Conservation (phyloP, 2,329 filamentous ascomycete species). For the Coniochaeta sp. region DNA sequence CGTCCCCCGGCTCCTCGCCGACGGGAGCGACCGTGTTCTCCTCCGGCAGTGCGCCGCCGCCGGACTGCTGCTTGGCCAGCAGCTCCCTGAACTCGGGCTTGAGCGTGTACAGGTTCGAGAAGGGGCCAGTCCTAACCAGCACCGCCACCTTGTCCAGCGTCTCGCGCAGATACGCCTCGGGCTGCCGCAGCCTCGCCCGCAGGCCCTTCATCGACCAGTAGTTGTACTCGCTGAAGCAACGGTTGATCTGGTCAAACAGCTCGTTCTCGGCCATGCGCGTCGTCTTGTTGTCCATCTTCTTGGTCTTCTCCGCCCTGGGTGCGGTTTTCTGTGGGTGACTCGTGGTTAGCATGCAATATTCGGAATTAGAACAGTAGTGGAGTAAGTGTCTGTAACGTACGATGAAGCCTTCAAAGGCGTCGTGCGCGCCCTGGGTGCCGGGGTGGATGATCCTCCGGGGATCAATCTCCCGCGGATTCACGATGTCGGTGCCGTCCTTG, state of each 20-base stretch:
- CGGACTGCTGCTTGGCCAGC: slow-evolving; percentile 31
- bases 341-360: slow-evolving; percentile 4
- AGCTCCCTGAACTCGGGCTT: slow-evolving; percentile 54
- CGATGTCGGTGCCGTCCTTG: slow-evolving; percentile 46
- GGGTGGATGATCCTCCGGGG: slow-evolving; percentile 51
- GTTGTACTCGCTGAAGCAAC: slow-evolving; percentile 74
- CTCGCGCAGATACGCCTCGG: slow-evolving; percentile 86
- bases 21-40: slow-evolving; percentile 15
- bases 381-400: slow-evolving; percentile 32
- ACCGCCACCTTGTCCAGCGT: slow-evolving; percentile 76
- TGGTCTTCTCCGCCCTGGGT: slow-evolving; percentile 41
- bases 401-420: slow-evolving; percentile 45
- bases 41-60: slow-evolving; percentile 34
- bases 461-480: slow-evolving; percentile 39
- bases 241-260: slow-evolving; percentile 77
- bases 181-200: slow-evolving; percentile 70
- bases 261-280: slow-evolving; percentile 85
- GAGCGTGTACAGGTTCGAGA: slow-evolving; percentile 79
- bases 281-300: slow-evolving; percentile 72
- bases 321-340: slow-evolving; percentile 40
- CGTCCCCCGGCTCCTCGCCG: slow-evolving; percentile 51
- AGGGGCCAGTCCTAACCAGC: slow-evolving; percentile 74
- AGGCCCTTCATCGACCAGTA: slow-evolving; percentile 94
- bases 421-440: slow-evolving; percentile 38
- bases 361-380: not conserved